phyloP scores from a whole-genome alignment of 495 filamentous ascomycete genomes.

The Podospora fimiseda region DNA sequence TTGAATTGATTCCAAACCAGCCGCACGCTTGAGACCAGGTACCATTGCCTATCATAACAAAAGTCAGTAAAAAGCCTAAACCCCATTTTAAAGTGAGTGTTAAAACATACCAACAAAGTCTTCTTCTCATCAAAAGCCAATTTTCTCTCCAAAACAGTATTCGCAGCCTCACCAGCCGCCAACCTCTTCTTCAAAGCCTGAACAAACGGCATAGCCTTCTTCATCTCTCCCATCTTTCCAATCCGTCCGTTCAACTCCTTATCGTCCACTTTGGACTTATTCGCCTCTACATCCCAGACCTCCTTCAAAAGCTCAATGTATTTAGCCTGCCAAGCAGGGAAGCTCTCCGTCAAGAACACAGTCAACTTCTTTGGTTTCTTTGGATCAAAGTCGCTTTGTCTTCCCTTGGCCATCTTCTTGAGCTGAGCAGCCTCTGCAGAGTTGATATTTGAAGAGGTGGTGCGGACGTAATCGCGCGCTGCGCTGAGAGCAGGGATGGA shows the following conservation, averaged over 20 bases:
- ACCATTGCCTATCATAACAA: constrained; percentile 28
- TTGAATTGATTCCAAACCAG: constrained; percentile 57
- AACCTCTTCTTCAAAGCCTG: constrained; percentile 79
- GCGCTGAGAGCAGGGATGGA: constrained; percentile 60
- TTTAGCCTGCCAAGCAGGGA: constrained; percentile 84
- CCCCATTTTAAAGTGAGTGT: too few relatives aligned
- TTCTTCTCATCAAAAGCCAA: constrained; percentile 78
- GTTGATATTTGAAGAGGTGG: constrained; percentile 70
- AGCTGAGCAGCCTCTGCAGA: constrained; percentile 74
- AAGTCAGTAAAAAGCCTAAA: constrained; percentile 10
- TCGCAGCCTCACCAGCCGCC: constrained; percentile 48
- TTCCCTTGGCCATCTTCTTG: constrained; percentile 87
- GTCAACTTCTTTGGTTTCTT: constrained; percentile 87
- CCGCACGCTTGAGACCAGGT: constrained; percentile 49
- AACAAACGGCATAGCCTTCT: constrained; percentile 97
- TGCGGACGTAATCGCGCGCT: constrained; percentile 71
- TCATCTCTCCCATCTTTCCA: constrained; percentile 76
- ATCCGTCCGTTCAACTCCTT: constrained; percentile 70
- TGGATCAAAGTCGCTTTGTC: constrained; percentile 72
- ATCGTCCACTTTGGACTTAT: constrained; percentile 56
- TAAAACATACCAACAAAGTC: constrained; percentile 52
- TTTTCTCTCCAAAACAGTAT: constrained; percentile 70
- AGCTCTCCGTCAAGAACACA: constrained; percentile 71
- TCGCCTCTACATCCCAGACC: constrained; percentile 36
- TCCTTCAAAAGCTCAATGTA: constrained; percentile 78